Base-by-base conservation (phyloP, 2,329 filamentous ascomycete genomes). In the Colletotrichum karsti region DNA sequence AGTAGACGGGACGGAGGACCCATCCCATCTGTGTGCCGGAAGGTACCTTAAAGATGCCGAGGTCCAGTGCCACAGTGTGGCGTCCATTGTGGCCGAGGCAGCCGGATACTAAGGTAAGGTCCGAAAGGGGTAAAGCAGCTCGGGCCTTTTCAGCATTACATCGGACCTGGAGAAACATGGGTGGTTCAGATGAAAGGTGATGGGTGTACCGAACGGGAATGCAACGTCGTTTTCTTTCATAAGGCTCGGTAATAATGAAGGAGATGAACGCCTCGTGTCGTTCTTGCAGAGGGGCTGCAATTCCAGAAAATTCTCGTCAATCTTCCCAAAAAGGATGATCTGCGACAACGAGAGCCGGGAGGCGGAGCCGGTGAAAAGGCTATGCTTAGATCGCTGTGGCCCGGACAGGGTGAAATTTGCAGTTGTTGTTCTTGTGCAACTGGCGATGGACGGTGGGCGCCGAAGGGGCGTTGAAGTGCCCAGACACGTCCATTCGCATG, bases 261-360 rank as follows among this genome's bases (percentile, higher is more conserved):
- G 65, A 65, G 22, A 59, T 68, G 60, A 64, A 41, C 48, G 33
- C 30, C 30, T 68, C 53, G 60, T 42, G 60, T 68, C 46, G 44
- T 53, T 56, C 13, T 35, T 20, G 10, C 7, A 51, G 48, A 64
- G 65, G 54, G 60, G 46, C 37, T 20, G 44, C 22, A 58, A 68
- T 59, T 58, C 60, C 54, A 58, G 44, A 24, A 46, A 59, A 35
- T 54, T 59, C n/a, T 39, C 53, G 37, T n/a, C 20, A 24, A 54
- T 46, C 28, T 37, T 28, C 65, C 65, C 28, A 53, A 68, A 68
- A 41, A 50, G 60, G 64, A 64, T 18, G 64, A 64, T 64, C 35
- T 67, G 65, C 65, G 60, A 59, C 37, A 53, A 46, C 13, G 54
- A 37, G 22, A 64, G 60, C 46, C 60, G 60, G 65, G 37, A 64